Base-by-base conservation (phyloP, 202 grass and related monocot genomes). In the Musa balbisiana region DNA sequence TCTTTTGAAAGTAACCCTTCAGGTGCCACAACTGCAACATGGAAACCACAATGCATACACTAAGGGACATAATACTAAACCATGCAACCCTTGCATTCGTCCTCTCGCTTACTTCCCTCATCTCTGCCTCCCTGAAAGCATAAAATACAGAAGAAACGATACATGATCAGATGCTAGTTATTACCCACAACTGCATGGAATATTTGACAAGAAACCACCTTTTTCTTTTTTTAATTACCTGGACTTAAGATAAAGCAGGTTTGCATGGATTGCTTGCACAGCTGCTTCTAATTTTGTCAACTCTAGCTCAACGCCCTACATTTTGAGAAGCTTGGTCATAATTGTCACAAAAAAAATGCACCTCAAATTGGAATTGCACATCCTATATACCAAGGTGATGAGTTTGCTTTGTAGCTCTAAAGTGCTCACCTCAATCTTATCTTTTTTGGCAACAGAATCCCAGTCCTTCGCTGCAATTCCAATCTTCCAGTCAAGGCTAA, bases 391-490 rank as follows among this genome's bases (percentile, higher is more conserved):
- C 3, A 43, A 8, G 33, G 33, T 43, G 4, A 43, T 15, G 26
- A 73, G n/a, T 19, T 27, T 56, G 49, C 14, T 54, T 22, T 49
- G 13, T 55, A 16, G 54, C 23, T 73, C 26, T 13, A 62, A 62
- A n/a, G 26, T 9, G 52, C 25, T 78, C 20, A 90, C 93, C 89
- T 96, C 90, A 75, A 92, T 80, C 81, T 96, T 96, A 71, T 96
- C 87, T 69, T 96, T 96, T 75, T 82, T 89, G 78, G 87, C 93
- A 64, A 96, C 89, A 70, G 84, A 84, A 83, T 96, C 93, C 90
- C 93, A 96, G 66, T 96, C 89, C 86, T 92, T 96, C 6, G 92
- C 75, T 73, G 90, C 92, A 71, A 96, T 92, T 10, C 92, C 92
- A 55, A 88, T 87, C 73, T 90, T 96, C 92, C 92, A 96, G 76